Conservation (phyloP, 2,329 filamentous ascomycete genomes). For the Claviceps sp. region DNA sequence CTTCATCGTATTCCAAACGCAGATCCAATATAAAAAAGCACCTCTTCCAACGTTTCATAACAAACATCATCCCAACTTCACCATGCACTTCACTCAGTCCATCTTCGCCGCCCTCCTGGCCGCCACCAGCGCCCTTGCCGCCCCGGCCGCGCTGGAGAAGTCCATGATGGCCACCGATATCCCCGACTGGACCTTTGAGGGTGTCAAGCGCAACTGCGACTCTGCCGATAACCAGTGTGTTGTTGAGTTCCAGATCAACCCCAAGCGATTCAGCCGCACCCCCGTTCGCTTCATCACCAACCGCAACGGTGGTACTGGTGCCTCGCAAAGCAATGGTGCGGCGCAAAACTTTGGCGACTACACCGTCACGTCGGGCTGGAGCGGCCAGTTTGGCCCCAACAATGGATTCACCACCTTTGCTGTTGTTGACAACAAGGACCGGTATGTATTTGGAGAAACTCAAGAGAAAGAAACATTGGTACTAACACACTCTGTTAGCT, state of each 20-base stretch:
- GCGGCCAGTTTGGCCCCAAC: conserved; percentile 34
- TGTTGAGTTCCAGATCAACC: conserved; percentile 30
- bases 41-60: not conserved
- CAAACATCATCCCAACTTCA: conserved; percentile 7
- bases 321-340: conserved; percentile 25
- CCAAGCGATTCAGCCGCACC: conserved; percentile 11
- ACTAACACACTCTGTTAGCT: conserved; percentile 5
- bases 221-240: conserved; percentile 24
- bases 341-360: conserved; percentile 33
- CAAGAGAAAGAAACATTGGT: not conserved
- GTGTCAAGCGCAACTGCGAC: conserved; percentile 27
- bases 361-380: conserved; percentile 41
- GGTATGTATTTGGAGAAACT: not conserved
- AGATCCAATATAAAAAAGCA: not conserved
- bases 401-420: conserved; percentile 39
- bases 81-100: conserved; percentile 30
- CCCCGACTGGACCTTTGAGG: conserved; percentile 29
- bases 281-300: conserved; percentile 26
- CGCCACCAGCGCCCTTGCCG: conserved; percentile 22
- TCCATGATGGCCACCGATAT: conserved; percentile 25
- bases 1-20: not conserved
- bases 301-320: conserved; percentile 5
- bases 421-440: conserved; percentile 29
- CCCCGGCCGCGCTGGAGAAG: conserved; percentile 18
- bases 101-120: conserved; percentile 22